Evolutionary conservation across 2,329 filamentous ascomycete genomes (phyloP).

Genomic region (Colletotrichum sp.): DNA sequence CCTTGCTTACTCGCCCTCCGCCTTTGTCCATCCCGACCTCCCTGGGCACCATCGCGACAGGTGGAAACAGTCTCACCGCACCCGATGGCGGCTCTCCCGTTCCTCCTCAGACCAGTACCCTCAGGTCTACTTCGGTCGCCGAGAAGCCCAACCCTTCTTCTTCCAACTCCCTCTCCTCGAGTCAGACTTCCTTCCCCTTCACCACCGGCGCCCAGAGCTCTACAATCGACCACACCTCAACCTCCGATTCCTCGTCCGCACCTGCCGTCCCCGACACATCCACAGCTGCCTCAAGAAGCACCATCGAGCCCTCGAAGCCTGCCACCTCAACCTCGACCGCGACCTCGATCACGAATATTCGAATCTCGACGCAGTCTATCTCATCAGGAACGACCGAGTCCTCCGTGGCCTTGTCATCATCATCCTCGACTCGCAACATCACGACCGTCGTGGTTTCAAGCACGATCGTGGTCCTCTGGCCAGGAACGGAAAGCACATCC

Average conservation of each 20-base stretch:
- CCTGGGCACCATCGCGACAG: neutral
- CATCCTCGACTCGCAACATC: neutral
- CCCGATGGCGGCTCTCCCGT: neutral
- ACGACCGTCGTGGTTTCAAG: neutral
- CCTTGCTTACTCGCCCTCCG: neutral
- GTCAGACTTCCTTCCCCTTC: neutral
- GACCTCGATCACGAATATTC: neutral
- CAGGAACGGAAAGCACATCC: neutral
- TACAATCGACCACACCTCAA: neutral
- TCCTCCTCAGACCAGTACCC: neutral
- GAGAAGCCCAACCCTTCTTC: neutral
- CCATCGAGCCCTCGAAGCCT: neutral
- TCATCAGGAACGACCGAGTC: too few species aligned
- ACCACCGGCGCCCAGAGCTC: neutral
- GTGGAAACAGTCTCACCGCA: neutral
- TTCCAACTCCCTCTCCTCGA: neutral
- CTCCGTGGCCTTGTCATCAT: fast-evolving
- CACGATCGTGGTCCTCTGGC: neutral
- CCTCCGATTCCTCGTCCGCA: neutral
- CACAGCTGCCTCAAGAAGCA: neutral
- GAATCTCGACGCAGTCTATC: neutral
- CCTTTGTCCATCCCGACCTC: neutral
- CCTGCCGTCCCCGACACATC: neutral
- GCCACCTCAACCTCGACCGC: neutral
- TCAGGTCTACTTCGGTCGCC: neutral